Base-by-base conservation (phyloP, 208 protist species). In the Lotmaria passim region DNA sequence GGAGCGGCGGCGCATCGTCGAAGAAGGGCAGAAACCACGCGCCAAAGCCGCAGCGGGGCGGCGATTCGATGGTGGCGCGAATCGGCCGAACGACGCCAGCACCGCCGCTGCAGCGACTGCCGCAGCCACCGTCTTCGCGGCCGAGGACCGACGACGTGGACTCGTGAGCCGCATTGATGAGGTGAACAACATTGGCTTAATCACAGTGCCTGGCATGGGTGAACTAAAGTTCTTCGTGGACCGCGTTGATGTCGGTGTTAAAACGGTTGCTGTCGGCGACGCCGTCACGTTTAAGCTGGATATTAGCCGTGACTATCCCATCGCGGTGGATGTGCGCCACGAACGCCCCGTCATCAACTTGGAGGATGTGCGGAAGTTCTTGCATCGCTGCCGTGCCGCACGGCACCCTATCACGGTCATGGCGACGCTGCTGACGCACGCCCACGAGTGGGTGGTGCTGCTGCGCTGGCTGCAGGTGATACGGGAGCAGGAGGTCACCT, bases 161-260 rank as follows among this genome's bases (percentile, higher is more conserved):
- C 50, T 79, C 2, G 82, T 96, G 28, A 79, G 75, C 38, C 81
- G 87, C 28, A 73, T 96, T n/a, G 91, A 96, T 51, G 63, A 69
- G 24, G 48, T 75, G 12, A 82, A 87, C 57, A 81, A 80, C 68
- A 90, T 94, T 56, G 91, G 91, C 50, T 94, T 93, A 47, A 69
- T 94, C 24, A 82, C 81, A 0, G 84, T 93, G 23, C 19, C 80
- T 0, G 89, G 84, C 7, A 60, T 86, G 33, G 87, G 91, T 8
- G 91, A 96, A 21, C 57, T 94, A 0, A 90, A 91, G 69, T 96
- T 95, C 59, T 95, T 95, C 59, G 47, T 94, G 26, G 88, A 95
- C 44, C 85, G 86, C 38, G 81, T 89, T 17, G 92, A 94, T 57
- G 91, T 83, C 51, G 89, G 92, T 12, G 82, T 96, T 50, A 93